Base-by-base conservation (phyloP, 192 early-diverging fungal species). In the Podochytrium sp. region DNA sequence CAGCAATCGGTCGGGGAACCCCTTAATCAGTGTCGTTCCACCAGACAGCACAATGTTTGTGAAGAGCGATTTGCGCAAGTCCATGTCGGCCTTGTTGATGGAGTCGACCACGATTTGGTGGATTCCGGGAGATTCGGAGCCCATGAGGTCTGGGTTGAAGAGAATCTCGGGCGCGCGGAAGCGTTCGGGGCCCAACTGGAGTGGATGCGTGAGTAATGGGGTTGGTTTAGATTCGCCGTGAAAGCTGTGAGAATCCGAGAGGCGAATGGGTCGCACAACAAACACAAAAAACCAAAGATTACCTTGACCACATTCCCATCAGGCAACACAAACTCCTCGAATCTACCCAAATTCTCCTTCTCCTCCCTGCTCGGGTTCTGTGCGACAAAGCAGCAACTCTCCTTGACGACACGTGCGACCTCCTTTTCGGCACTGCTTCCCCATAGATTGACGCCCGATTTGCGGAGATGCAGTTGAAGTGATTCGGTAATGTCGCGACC, bases 81-180 rank as follows among this genome's bases (percentile, higher is more conserved):
- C 97, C 78, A 99, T 90, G 80, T 99, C 97, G 27, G 92, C 91
- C 39, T 94, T 92, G 65, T 92, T 86, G 83, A 99, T 98, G 39
- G 93, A 91, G 76, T 99, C 95, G 0, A 91, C 91, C 41, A 98
- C 90, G 38, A 96, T 86, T 81, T 98, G 94, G 78, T 96, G 96
- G 62, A 99, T 89, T 29, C 97, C 96, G 3, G 93, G 88, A 68
- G 90, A 93, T 80, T 99, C 97, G 49, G 91, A 85, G 16, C 97
- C 97, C 64, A 98, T 90, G 51, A 96, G 79, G 37, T 97, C 95
- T 0, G 97, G 97, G 51, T 92, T 90, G 86, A 99, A 99, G 53
- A 99, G 81, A 63, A 97, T 95, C 80, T 99, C 97, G 38, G 97
- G 92, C 1, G 96, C 96, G 16, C 92, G 85, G 91, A 95, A 98